Evolutionary conservation across 2,329 filamentous ascomycete species (phyloP).

Genomic region (Colletotrichum sp.): DNA sequence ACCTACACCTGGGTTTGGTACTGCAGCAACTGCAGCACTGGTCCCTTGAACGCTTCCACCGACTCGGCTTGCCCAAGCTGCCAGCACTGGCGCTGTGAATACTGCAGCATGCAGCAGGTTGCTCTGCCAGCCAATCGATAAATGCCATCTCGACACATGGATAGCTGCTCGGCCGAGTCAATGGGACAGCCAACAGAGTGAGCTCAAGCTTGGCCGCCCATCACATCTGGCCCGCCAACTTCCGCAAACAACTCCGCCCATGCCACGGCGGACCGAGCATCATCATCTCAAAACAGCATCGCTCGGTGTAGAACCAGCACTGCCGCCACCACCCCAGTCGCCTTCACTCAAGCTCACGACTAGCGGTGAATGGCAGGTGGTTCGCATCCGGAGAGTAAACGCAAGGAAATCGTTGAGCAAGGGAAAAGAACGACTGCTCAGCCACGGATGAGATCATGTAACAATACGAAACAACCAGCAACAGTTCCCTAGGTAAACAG

Average conservation of each 20-base stretch:
- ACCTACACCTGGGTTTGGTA: background rate
- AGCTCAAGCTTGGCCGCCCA: background rate
- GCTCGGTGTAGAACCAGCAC: background rate
- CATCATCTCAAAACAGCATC: background rate
- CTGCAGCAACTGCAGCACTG: background rate
- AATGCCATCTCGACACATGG: background rate
- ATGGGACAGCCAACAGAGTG: background rate
- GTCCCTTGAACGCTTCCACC: background rate
- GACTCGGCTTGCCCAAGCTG: background rate
- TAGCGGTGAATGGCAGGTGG: background rate
- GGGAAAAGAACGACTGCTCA: background rate
- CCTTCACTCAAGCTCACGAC: background rate
- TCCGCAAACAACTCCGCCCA: background rate
- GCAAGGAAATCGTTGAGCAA: background rate
- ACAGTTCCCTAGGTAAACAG: background rate
- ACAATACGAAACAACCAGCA: background rate
- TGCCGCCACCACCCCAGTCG: background rate
- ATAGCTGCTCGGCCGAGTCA: background rate
- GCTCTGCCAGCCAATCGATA: background rate
- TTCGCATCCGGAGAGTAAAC: background rate
- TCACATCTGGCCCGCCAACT: background rate
- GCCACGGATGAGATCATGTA: background rate
- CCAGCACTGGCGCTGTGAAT: background rate
- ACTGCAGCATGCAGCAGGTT: background rate
- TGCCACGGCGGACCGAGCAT: background rate